Evolutionary conservation across 2,329 filamentous ascomycete genomes (phyloP).

Genomic region (Trichoderma asperellum): DNA sequence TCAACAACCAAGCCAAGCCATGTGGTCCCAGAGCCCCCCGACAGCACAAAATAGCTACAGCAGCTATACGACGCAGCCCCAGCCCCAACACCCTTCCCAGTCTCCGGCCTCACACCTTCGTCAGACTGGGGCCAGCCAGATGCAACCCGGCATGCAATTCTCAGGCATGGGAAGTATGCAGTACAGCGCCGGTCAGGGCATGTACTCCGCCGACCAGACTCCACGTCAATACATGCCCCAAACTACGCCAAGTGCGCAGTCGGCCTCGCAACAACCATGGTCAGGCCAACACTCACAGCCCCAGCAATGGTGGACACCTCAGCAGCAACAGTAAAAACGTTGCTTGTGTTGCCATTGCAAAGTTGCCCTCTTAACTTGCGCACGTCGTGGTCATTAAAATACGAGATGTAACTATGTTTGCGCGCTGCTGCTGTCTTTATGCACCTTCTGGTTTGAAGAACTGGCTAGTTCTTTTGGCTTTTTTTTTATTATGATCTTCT

Average conservation of each 20-base stretch:
- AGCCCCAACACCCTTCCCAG: slow-evolving; percentile 56
- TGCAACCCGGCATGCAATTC: slow-evolving; percentile 64
- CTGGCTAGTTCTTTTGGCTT: slow-evolving; percentile 27
- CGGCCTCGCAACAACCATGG: slow-evolving; percentile 59
- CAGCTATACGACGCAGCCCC: slow-evolving; percentile 57
- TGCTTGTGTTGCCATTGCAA: slow-evolving; percentile 28
- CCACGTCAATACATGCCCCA: slow-evolving; percentile 71
- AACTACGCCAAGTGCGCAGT: slow-evolving; percentile 54
- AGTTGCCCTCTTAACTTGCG: background rate
- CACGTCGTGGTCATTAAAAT: background rate
- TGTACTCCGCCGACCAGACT: slow-evolving; percentile 66
- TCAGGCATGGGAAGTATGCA: slow-evolving; percentile 65
- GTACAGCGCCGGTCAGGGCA: slow-evolving; percentile 60
- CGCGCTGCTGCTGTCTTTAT: slow-evolving; percentile 11
- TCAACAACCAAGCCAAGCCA: slow-evolving; percentile 61
- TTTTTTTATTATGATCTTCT: slow-evolving; percentile 26
- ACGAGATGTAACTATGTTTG: background rate
- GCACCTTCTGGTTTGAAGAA: slow-evolving; percentile 25
- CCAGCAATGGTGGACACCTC: slow-evolving; percentile 58
- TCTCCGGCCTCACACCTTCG: slow-evolving; percentile 64
- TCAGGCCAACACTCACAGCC: slow-evolving; percentile 65
- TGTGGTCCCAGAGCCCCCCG: slow-evolving; percentile 71
- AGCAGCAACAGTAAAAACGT: slow-evolving; percentile 52
- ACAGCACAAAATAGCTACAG: slow-evolving; percentile 60
- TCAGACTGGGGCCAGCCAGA: slow-evolving; percentile 59